These are phyloP conservation scores for Clausena lansium DNA, from an alignment of 345 rosid species.

Conservation along the genomic window DNA sequence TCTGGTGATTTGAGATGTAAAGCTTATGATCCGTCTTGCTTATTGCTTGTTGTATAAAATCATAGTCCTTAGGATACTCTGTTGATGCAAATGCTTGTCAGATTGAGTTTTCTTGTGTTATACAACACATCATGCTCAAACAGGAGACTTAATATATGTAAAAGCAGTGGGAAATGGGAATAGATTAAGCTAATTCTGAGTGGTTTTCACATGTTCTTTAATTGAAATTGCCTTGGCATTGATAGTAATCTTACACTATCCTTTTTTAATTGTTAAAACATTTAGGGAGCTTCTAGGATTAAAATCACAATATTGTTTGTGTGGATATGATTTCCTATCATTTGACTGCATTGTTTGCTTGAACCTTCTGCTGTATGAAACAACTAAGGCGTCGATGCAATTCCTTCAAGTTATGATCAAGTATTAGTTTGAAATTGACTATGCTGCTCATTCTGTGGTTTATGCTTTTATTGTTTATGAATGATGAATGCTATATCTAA, in stretches of 20 bases:
- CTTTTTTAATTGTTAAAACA: background rate
- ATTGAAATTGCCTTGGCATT: background rate
- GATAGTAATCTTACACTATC: background rate
- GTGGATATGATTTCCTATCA: conserved; percentile 7
- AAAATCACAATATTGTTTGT: background rate
- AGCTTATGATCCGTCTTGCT: conserved; percentile 1
- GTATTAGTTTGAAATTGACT: background rate
- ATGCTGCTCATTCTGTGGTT: background rate
- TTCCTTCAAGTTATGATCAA: background rate
- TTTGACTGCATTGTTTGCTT: background rate
- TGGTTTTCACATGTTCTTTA: background rate
- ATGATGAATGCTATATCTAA: background rate
- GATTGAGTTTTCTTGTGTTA: background rate
- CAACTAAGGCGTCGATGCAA: background rate
- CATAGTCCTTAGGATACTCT: background rate
- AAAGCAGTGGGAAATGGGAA: background rate
- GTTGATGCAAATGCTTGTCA: background rate
- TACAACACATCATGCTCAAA: background rate
- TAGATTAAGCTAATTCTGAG: background rate
- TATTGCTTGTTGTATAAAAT: conserved; percentile 7
- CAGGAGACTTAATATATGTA: background rate
- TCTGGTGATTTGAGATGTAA: background rate
- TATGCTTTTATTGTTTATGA: background rate
- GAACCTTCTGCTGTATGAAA: conserved; percentile 3
- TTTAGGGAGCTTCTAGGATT: background rate